Evolutionary conservation across 2,329 filamentous ascomycete species (phyloP).

Genomic region (Lachnellula arida): DNA sequence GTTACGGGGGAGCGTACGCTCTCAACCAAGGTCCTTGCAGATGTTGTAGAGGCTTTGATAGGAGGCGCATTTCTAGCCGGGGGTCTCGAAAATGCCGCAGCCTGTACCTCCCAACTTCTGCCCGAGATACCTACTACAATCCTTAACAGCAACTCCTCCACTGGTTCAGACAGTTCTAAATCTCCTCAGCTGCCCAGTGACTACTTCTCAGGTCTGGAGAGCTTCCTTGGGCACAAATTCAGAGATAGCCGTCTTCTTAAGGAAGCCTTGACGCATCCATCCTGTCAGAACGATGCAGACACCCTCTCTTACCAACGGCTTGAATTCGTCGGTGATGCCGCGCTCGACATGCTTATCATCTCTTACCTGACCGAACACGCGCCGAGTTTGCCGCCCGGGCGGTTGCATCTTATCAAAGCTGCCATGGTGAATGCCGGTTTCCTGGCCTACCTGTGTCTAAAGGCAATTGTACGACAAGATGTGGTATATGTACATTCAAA

Average conservation of each 20-base stretch:
- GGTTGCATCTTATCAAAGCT: slow-evolving; percentile 69
- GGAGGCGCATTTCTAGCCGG: slow-evolving; percentile 66
- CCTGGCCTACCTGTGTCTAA: slow-evolving; percentile 68
- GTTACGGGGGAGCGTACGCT: slow-evolving; percentile 4
- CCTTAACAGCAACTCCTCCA: no score
- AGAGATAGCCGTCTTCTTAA: slow-evolving; percentile 59
- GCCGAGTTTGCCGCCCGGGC: slow-evolving; percentile 44
- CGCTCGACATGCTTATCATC: slow-evolving; percentile 74
- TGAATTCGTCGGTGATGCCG: slow-evolving; percentile 79
- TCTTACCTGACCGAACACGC: slow-evolving; percentile 43
- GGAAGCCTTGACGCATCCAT: slow-evolving; percentile 75
- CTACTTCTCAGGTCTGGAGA: slow-evolving; percentile 42
- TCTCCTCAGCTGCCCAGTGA: no score
- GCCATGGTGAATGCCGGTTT: slow-evolving; percentile 74
- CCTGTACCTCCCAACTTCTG: no score
- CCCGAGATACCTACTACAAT: no score
- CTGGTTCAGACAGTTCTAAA: no score
- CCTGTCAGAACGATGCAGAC: slow-evolving; percentile 28
- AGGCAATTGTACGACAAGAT: slow-evolving; percentile 22
- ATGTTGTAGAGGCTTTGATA: slow-evolving; percentile 72
- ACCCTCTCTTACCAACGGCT: slow-evolving; percentile 55
- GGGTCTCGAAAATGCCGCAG: slow-evolving; percentile 12
- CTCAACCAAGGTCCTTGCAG: slow-evolving; percentile 71
- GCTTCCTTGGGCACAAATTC: slow-evolving; percentile 67
- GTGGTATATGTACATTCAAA: no score